Percentiles rank a stretch among this genome's conserved stretches.
These are phyloP conservation scores for Leccinum truebloodii DNA, from an alignment of 768 basidiomycete genomes.

Conservation along the genomic window DNA sequence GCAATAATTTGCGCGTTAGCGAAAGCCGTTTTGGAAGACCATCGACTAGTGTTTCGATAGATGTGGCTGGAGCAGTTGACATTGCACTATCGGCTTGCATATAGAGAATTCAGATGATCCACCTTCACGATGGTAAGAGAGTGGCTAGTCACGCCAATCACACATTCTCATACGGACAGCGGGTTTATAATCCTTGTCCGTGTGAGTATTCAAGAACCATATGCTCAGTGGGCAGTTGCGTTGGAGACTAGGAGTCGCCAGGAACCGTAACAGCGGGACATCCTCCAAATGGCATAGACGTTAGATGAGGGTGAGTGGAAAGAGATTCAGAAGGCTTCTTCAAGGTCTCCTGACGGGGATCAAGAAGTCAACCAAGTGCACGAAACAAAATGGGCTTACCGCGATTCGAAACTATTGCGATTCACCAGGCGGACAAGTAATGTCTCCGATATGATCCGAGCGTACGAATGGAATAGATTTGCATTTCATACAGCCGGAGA, in stretches of 20 bases:
- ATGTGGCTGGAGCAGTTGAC: conserved; percentile 2
- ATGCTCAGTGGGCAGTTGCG: background rate
- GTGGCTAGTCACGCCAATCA: background rate
- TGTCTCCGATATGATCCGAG: background rate
- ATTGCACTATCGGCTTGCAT: conserved; percentile 9
- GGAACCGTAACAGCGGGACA: background rate
- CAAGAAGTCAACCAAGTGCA: background rate
- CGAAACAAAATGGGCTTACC: background rate
- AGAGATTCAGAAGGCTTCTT: background rate
- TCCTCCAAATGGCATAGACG: background rate
- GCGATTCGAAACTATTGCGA: conserved; percentile 1
- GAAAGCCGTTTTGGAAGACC: conserved; percentile 18
- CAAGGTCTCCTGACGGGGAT: background rate
- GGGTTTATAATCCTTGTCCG: background rate
- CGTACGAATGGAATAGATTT: background rate
- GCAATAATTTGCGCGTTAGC: conserved; percentile 25
- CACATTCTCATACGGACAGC: background rate
- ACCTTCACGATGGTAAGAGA: background rate
- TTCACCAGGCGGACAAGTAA: background rate
- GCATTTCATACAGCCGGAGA: background rate
- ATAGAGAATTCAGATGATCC: background rate
- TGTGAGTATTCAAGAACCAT: background rate
- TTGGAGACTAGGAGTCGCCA: background rate
- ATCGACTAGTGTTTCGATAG: conserved; percentile 3
- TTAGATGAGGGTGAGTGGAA: background rate